Evolutionary conservation across 768 basidiomycete species (phyloP).

Genomic region (Lactarius quietus): DNA sequence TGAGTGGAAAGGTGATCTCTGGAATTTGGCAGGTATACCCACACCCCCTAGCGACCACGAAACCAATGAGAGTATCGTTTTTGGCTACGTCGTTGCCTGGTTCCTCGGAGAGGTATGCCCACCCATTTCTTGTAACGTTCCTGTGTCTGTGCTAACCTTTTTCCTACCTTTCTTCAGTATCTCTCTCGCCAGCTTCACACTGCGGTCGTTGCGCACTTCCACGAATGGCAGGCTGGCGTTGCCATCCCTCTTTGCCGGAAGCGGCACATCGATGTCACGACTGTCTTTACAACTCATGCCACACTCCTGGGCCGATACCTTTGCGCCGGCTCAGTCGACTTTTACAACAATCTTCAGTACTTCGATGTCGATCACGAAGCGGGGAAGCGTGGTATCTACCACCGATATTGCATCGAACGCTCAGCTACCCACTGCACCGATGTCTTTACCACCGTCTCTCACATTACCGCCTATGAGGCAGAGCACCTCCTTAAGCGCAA

Average conservation of each 20-base stretch:
- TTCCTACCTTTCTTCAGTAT: conserved; percentile 47
- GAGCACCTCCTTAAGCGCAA: conserved; percentile 97
- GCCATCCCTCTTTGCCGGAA: conserved; percentile 94
- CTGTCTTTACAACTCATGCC: conserved; percentile 98
- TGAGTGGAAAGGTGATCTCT: conserved; percentile 98
- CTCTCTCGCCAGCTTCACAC: conserved; percentile 74
- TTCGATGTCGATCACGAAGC: conserved; percentile 99
- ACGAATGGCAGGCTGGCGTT: conserved; percentile 99
- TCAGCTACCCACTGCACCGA: conserved; percentile 93
- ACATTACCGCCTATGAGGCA: conserved; percentile 96
- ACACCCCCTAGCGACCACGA: conserved; percentile 95
- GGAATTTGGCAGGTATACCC: conserved; percentile 98
- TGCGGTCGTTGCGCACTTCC: conserved; percentile 96
- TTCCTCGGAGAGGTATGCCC: conserved; percentile 92
- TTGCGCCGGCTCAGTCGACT: conserved; percentile 96
- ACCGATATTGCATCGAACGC: conserved; percentile 96
- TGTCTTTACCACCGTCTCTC: conserved; percentile 97
- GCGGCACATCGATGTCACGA: conserved; percentile 96
- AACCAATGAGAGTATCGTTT: conserved; percentile 97
- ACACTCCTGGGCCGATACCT: conserved; percentile 98
- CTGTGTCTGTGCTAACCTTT: conserved; percentile 18
- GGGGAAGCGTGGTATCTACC: conserved; percentile 98
- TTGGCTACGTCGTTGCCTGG: conserved; percentile 98
- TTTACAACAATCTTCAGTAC: conserved; percentile 99
- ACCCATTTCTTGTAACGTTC: not conserved